These are phyloP conservation scores for Retiboletus fuscus DNA, from an alignment of 1,284 basidiomycete species.

Conservation along the genomic window DNA sequence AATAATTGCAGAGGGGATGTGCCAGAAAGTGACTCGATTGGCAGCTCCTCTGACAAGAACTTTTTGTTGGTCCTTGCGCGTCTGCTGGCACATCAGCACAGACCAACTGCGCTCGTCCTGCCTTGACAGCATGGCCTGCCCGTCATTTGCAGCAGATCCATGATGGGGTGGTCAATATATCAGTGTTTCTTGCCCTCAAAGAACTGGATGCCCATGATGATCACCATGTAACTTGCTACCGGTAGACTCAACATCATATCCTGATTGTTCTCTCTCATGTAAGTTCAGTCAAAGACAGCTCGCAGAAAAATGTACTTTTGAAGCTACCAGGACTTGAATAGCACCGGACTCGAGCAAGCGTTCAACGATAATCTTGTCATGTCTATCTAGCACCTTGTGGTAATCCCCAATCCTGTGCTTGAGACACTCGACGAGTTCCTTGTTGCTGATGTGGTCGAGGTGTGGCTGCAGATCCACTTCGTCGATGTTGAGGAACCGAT, in stretches of 20 bases:
- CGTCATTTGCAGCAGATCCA: slow-evolving; percentile 99
- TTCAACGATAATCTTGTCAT: slow-evolving; percentile 95
- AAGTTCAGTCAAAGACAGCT: neutral
- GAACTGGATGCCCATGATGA: slow-evolving; percentile 97
- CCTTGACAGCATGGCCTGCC: slow-evolving; percentile 89
- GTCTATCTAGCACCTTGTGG: slow-evolving; percentile 91
- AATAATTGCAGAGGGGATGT: too few relatives aligned
- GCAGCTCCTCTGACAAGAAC: slow-evolving; percentile 73
- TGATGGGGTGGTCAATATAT: slow-evolving; percentile 97
- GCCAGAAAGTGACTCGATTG: too few relatives aligned
- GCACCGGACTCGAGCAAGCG: slow-evolving; percentile 94
- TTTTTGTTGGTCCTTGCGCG: slow-evolving; percentile 87
- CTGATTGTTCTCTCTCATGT: slow-evolving; percentile 50
- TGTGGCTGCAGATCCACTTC: slow-evolving; percentile 85
- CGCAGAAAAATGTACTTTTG: slow-evolving; percentile 74
- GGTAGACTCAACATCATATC: slow-evolving; percentile 97
- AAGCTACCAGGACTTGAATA: slow-evolving; percentile 94
- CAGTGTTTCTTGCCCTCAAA: slow-evolving; percentile 60
- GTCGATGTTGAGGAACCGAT: slow-evolving; percentile 69
- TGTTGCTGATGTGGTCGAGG: slow-evolving; percentile 81
- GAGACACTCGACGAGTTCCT: slow-evolving; percentile 77
- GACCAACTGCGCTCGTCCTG: slow-evolving; percentile 93
- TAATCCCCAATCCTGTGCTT: slow-evolving; percentile 95
- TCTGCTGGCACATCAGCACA: slow-evolving; percentile 80
- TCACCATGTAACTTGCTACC: slow-evolving; percentile 94